phyloP scores from a whole-genome alignment of 2,329 filamentous ascomycete genomes.

The Zymoseptoria brevis region DNA sequence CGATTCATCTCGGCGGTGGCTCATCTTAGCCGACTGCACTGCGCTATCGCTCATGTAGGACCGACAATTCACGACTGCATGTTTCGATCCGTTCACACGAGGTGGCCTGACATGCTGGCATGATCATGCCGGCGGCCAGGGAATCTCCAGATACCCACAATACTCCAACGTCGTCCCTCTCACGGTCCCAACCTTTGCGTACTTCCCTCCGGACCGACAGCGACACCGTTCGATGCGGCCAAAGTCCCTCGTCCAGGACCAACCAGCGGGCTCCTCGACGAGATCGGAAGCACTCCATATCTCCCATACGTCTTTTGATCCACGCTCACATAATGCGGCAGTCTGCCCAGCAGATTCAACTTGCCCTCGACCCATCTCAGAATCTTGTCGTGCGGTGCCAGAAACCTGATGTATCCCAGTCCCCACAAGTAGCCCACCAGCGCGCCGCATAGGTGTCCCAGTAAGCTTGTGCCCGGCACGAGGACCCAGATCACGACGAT shows the following conservation, averaged over 20 bases:
- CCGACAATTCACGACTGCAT: background rate
- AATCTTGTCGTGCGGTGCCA: slow-evolving; percentile 81
- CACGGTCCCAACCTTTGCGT: slow-evolving; percentile 63
- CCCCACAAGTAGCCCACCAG: slow-evolving; percentile 80
- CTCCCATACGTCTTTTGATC: slow-evolving; percentile 94
- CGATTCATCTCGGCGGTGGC: background rate
- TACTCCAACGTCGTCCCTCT: slow-evolving; percentile 17
- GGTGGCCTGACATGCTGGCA: background rate
- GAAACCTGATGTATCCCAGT: slow-evolving; percentile 77
- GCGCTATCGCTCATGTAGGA: background rate
- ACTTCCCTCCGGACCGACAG: slow-evolving; percentile 55
- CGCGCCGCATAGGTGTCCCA: slow-evolving; percentile 83
- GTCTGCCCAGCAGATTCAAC: slow-evolving; percentile 70
- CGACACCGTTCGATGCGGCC: slow-evolving; percentile 29
- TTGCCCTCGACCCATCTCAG: slow-evolving; percentile 84
- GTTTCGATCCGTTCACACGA: background rate
- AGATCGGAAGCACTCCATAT: slow-evolving; percentile 71
- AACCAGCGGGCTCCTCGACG: slow-evolving; percentile 9
- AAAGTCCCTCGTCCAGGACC: slow-evolving; percentile 24
- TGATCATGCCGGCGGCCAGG: background rate
- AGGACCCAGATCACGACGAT: slow-evolving; percentile 68
- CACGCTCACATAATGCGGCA: slow-evolving; percentile 88
- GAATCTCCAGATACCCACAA: background rate
- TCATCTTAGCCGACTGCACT: background rate
- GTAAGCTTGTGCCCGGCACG: slow-evolving; percentile 70